Evolutionary conservation across 2,329 filamentous ascomycete genomes (phyloP), one percentile per base, ranked within the genome.

Genomic region (Truncatella angustata): DNA sequence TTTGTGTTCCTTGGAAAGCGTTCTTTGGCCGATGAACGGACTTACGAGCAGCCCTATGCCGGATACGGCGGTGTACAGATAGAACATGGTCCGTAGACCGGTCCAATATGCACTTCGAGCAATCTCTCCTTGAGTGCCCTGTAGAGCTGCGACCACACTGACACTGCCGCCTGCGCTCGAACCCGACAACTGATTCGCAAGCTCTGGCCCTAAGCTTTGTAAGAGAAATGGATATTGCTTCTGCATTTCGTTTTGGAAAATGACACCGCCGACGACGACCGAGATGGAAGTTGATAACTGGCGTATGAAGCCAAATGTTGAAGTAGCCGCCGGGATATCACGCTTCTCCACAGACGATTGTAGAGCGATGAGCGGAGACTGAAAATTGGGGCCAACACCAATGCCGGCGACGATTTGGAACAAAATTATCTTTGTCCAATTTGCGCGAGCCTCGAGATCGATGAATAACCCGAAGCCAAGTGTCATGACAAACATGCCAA

Each of bases 231-330:
- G 62, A 24, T 77, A 73, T 58, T 83, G 79, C 43, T 73, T 74
- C 57, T 82, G 70, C 84, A 91, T 89, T 54, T 79, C 73, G 65
- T 92, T 91, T 69, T 90, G 85, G 71, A 92, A 91, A 34, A 92
- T 79, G 42, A 90, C 87, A n/a, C 87, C 84, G 21, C 89, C 89
- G 35, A 91, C 75, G 1, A 90, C 87, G 49, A 91, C 79, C 0
- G 84, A 85, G 18, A 86, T 79, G 2, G 84, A 79, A 0, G 84
- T 88, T 9, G 84, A 85, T 3, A 91, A 72, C 58, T 88, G 87
- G 18, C 88, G 82, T 6, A 85, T 75, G 63, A 89, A 88, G 7
- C 80, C 76, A 57, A 88, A 86, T 1, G 84, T 85, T 0, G 85
- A 79, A 0, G 85, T 89, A 0, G 82, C 85, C 1, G 84, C 80